Base-by-base conservation (phyloP, 164 flowering plant genomes). In the Vitis riparia region DNA sequence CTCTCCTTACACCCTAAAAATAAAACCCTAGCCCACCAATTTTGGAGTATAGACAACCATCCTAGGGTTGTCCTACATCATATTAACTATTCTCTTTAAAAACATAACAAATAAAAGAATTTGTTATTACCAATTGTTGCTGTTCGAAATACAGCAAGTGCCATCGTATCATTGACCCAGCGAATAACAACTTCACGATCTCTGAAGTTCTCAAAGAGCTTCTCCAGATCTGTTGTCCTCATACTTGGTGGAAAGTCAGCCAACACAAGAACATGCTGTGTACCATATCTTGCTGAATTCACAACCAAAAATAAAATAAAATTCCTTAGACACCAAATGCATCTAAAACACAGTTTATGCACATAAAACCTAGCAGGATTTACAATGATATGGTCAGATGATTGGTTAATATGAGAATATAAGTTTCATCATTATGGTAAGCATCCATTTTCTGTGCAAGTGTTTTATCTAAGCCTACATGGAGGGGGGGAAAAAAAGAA, bases 111-210 rank as follows among this genome's bases (percentile, higher is more conserved):
- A 32, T 32, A 32, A 32, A 32, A 32, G 27, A 23, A 32, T 32
- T 32, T 32, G 44, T 32, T 32, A 62, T 76, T 88, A 92, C 98
- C 97, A 64, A 73, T 64, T 57, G 90, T 71, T 68, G 97, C 91
- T 44, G 89, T 83, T 61, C 79, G 85, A 72, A 93, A 96, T 9
- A 93, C 99, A 58, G 91, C 97, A 59, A 93, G 88, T 17, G 99
- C 97, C 73, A 78, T 72, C 14, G 97, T 93, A 79, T 96, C 98
- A 79, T 89, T 86, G 74, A 96, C 86, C 99, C 99, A 96, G 63
- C 93, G 94, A 72, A 96, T 89, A 48, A 77, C 87, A 73, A 90
- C 69, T 68, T 85, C 95, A 50, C 69, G 79, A 76, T 85, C 90
- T 67, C 63, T 85, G 77, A 86, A 96, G 66, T 81, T 82, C 71